phyloP scores from a whole-genome alignment of 1,139 yeast species.

The Lodderomyces metapsilosis region DNA sequence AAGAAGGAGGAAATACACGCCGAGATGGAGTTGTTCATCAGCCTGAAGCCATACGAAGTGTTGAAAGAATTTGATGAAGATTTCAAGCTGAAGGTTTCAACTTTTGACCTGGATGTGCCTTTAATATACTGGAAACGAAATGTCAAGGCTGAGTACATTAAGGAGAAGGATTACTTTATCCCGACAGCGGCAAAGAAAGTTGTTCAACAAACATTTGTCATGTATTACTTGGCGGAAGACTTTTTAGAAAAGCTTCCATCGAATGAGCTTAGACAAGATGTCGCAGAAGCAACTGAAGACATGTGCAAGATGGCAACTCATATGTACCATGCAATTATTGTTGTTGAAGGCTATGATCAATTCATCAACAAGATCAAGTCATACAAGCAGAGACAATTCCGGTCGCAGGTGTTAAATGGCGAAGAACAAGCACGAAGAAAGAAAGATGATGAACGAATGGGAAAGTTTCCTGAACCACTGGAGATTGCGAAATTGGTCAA shows the following conservation, averaged over 20 bases:
- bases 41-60: constrained; percentile 1
- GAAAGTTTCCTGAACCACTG: constrained; percentile 29
- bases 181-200: constrained; percentile 45
- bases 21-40: constrained; percentile 47
- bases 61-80: constrained; percentile 8
- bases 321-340: constrained; percentile 31
- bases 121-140: constrained; percentile 37
- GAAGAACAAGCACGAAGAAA: constrained; percentile 7
- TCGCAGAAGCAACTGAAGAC: constrained; percentile 6
- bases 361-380: constrained; percentile 42
- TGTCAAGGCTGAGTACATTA: constrained; percentile 41
- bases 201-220: constrained; percentile 42
- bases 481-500: constrained; percentile 35
- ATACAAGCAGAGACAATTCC: constrained; percentile 46
- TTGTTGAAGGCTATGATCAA: constrained; percentile 50
- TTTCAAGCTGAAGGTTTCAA: constrained; percentile 7
- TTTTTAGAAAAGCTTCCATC: constrained; percentile 37
- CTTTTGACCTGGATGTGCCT: constrained; percentile 20
- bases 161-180: constrained; percentile 47
- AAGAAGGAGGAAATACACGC: constrained; percentile 49
- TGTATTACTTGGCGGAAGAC: constrained; percentile 47
- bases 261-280: constrained; percentile 17
- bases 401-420: constrained; percentile 33
- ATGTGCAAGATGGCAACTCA: constrained; percentile 3
- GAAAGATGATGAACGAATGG: constrained; percentile 12